Conservation (phyloP, 176 grass and related monocot species). For the Hordeum marinum region DNA sequence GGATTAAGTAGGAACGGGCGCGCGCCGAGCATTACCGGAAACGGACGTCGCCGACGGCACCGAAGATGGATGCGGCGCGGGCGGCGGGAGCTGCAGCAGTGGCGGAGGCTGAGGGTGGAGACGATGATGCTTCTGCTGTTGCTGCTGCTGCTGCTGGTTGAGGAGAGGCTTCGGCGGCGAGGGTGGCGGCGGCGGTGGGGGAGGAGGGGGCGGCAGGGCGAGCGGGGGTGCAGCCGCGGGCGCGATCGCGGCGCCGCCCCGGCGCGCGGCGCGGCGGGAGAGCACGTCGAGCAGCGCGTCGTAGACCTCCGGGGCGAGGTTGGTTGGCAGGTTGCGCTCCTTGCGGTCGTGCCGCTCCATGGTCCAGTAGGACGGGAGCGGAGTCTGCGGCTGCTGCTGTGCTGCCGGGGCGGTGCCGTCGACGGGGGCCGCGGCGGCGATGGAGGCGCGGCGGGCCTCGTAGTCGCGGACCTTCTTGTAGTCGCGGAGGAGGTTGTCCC, state of each 20-base stretch:
- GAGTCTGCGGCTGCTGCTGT: not conserved
- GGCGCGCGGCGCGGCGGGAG: conserved; percentile 58
- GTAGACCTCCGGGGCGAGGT: conserved; percentile 80
- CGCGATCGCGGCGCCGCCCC: conserved; percentile 38
- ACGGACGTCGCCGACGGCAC: conserved; percentile 55
- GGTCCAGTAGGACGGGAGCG: conserved; percentile 64
- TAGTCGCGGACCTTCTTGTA: conserved; percentile 99
- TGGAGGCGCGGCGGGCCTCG: conserved; percentile 44
- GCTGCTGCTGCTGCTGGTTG: not conserved
- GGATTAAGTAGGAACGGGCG: conserved; percentile 10
- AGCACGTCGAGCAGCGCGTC: conserved; percentile 84
- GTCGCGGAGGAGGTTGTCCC: conserved; percentile 99
- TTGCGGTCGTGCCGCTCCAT: conserved; percentile 93
- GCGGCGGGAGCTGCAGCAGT: not conserved
- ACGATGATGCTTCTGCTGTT: not conserved
- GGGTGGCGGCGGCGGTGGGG: not conserved
- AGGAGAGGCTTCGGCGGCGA: conserved; percentile 24
- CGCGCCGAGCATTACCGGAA: conserved; percentile 73
- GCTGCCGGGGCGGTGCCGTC: not conserved
- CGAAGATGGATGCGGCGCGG: not conserved
- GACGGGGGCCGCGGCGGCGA: not conserved
- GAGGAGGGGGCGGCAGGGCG: conserved; percentile 25
- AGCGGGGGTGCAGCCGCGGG: conserved; percentile 2
- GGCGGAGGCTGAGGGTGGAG: not conserved
- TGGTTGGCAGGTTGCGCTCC: conserved; percentile 86